Conservation (phyloP, 2,329 filamentous ascomycete species). For the Fusarium cicatricum region DNA sequence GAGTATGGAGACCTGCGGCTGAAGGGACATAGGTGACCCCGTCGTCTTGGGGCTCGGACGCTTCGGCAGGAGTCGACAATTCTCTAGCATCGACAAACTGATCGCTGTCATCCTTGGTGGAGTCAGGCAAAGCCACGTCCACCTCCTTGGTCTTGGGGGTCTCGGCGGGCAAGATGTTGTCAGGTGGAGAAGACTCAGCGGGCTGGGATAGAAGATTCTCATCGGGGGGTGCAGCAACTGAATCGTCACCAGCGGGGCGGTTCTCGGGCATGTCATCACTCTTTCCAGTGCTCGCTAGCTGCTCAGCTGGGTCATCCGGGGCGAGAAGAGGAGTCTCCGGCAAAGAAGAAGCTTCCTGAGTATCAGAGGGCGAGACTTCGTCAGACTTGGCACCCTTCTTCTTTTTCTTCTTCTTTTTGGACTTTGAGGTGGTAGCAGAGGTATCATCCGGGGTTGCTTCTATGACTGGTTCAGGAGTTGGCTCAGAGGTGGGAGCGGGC, state of each 20-base stretch:
- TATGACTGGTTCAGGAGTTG: constrained; percentile 3
- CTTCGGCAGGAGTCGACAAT: background rate
- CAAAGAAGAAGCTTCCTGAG: constrained; percentile 4
- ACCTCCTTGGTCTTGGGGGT: constrained; percentile 17
- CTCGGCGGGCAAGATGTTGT: background rate
- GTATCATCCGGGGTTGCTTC: constrained; percentile 19
- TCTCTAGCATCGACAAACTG: constrained; percentile 11
- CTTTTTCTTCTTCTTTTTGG: constrained; percentile 43
- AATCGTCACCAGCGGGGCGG: background rate
- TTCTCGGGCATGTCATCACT: constrained; percentile 3
- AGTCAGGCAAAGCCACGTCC: background rate
- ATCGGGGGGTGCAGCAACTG: background rate
- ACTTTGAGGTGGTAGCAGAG: constrained; percentile 10
- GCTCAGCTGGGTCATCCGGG: constrained; percentile 1
- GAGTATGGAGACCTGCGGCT: constrained; percentile 5
- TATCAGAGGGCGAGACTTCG: constrained; percentile 17
- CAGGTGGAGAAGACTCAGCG: background rate
- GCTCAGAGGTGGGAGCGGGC: constrained; percentile 5
- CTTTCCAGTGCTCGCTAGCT: background rate
- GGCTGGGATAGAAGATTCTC: background rate
- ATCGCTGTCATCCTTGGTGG: background rate
- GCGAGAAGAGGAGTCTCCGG: constrained; percentile 5
- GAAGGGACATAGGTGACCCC: constrained; percentile 15
- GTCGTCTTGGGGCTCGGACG: constrained; percentile 18
- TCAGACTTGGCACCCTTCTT: constrained; percentile 35